These are phyloP conservation scores for Fusarium proliferatum DNA, from an alignment of 2,329 filamentous ascomycete genomes.

Conservation along the genomic window DNA sequence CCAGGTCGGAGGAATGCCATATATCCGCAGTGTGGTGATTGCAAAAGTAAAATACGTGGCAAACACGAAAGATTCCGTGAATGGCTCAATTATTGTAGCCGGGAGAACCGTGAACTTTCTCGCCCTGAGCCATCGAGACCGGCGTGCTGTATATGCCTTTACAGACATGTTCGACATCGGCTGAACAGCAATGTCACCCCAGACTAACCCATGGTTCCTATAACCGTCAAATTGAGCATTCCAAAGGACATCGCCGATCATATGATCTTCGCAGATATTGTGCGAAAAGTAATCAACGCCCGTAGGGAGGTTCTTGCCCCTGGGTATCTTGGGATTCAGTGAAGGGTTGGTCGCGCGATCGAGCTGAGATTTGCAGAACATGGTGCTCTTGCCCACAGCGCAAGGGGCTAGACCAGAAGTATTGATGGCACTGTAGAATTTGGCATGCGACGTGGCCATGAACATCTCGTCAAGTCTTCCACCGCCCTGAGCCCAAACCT, in stretches of 20 bases:
- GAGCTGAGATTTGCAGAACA: constrained; percentile 95
- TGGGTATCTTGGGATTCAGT: constrained; percentile 56
- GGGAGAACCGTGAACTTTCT: constrained; percentile 92
- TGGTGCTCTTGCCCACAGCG: constrained; percentile 96
- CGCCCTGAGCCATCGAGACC: constrained; percentile 91
- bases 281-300: constrained; percentile 94
- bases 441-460: constrained; percentile 91
- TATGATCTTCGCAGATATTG: constrained; percentile 97
- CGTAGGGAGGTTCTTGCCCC: constrained; percentile 57
- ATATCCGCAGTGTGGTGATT: constrained; percentile 69
- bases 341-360: constrained; percentile 73
- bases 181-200: constrained; percentile 89
- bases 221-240: constrained; percentile 71
- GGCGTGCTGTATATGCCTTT: constrained; percentile 78
- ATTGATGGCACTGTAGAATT: constrained; percentile 98
- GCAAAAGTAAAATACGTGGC: constrained; percentile 84
- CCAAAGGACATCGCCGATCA: constrained; percentile 95
- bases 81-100: constrained; percentile 92
- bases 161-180: constrained; percentile 87
- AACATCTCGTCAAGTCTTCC: constrained; percentile 94
- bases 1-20: constrained; percentile 75
- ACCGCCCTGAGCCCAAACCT: constrained; percentile 65
- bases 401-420: constrained; percentile 91
- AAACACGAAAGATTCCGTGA: constrained; percentile 88
- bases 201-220: constrained; percentile 84